Evolutionary conservation across 2,329 filamentous ascomycete genomes (phyloP), one percentile per base, ranked within the genome.

Genomic region (Coleophoma cylindrospora): DNA sequence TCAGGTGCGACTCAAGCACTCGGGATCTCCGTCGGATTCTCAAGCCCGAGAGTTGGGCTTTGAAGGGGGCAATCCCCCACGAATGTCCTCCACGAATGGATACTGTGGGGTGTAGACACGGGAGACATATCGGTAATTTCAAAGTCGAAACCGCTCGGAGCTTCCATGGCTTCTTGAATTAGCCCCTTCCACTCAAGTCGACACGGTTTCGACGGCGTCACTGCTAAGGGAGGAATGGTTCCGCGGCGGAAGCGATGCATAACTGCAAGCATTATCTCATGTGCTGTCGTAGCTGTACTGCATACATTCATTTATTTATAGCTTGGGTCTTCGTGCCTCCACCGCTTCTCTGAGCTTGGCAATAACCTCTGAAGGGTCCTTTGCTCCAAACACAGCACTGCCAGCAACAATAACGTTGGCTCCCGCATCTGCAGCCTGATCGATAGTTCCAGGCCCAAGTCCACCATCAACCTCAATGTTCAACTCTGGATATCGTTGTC

Each of bases 401-500:
- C 94, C 94, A 11, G 94, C 92, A 47, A 99, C 94, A 64, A 99
- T 99, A 50, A 99, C 94, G 63, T 99, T 99, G 49, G 94, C 94
- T 34, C 94, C 94, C 0, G 94, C 94, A 53, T 96, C 90, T 1
- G 94, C 94, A 8, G 94, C 94, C 66, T 92, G 87, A 62, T 94
- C 91, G 60, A 99, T 94, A 0, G 94, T 99, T 57, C 83, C 82
- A 48, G 90, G 84, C 1, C 90, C 91, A 41, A 99, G 70, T 3
- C 94, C 94, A 48, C 94, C 94, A 67, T 99, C 94, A 38, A 99
- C 92, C 72, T 99, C 94, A 62, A 99, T 99, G 72, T 96, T 94
- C 54, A 99, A 74, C 6, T 96, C 80, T 2, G 94, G 92, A 67
- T 97, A 99, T 63, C 81, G 83, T 65, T 85, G 74, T 53, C 94